Evolutionary conservation across 345 rosid species (phyloP).

Genomic region (Murraya koenigii): DNA sequence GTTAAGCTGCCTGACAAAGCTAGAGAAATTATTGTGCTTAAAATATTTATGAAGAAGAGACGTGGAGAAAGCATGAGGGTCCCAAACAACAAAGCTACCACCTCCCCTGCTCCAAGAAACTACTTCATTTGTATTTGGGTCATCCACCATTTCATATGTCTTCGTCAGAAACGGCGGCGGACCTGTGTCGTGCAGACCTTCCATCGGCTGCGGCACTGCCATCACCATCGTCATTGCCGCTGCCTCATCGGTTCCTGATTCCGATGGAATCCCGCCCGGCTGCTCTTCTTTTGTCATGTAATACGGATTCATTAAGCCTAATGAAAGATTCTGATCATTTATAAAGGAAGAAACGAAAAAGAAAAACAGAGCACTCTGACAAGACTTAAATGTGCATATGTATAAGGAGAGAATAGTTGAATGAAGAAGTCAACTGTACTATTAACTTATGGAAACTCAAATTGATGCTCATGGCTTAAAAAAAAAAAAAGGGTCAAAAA

Average conservation of each 20-base stretch:
- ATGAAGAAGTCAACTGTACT: neutral
- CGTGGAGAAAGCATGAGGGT: slow-evolving; percentile 63
- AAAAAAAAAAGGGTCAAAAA: too few relatives aligned
- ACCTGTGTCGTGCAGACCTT: slow-evolving; percentile 73
- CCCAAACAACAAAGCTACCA: slow-evolving; percentile 76
- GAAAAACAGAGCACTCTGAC: neutral
- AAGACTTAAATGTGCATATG: neutral
- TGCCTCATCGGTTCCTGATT: neutral
- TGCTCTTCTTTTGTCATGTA: slow-evolving; percentile 44
- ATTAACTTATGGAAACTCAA: neutral
- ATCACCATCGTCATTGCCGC: slow-evolving; percentile 15
- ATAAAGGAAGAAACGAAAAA: neutral
- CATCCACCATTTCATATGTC: slow-evolving; percentile 83
- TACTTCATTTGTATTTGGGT: slow-evolving; percentile 53
- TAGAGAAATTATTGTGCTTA: slow-evolving; percentile 95
- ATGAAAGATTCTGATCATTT: neutral
- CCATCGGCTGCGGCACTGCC: slow-evolving; percentile 56
- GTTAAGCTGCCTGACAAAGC: slow-evolving; percentile 87
- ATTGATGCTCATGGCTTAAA: neutral
- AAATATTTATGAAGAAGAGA: slow-evolving; percentile 68
- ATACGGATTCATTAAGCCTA: slow-evolving; percentile 40
- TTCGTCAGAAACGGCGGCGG: slow-evolving; percentile 82
- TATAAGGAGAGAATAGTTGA: neutral
- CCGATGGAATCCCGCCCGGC: slow-evolving; percentile 23
- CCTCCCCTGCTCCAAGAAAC: slow-evolving; percentile 76